A percentile compares a stretch with the other conserved stretches of the same genome.
Evolutionary conservation across 1,284 basidiomycete genomes (phyloP).

Genomic region (Boletus sp.): DNA sequence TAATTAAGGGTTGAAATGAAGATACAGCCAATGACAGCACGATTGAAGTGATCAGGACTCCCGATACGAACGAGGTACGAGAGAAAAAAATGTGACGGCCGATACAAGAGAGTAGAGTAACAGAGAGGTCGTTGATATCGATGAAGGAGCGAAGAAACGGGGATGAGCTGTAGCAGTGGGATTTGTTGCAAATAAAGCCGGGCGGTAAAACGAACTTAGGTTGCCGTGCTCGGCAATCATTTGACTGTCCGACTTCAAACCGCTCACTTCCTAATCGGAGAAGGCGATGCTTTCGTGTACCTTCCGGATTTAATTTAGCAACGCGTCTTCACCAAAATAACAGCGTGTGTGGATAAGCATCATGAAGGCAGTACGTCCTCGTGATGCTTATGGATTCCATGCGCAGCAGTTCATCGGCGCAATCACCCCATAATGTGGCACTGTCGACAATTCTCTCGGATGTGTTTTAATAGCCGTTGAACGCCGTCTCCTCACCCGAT

Average conservation of each 20-base stretch:
- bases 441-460: not conserved
- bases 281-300: slow-evolving; percentile 32
- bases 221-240: slow-evolving; percentile 44
- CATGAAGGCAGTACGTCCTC: slow-evolving; percentile 30
- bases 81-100: slow-evolving; percentile 7
- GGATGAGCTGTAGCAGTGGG: slow-evolving; percentile 40
- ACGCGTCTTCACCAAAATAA: slow-evolving; percentile 26
- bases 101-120: slow-evolving; percentile 14
- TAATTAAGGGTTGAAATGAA: slow-evolving; percentile 44
- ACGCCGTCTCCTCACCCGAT: not conserved
- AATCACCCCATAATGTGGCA: slow-evolving; percentile 19
- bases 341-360: slow-evolving; percentile 25
- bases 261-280: slow-evolving; percentile 38
- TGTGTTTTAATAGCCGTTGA: slow-evolving; percentile 9
- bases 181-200: slow-evolving; percentile 46
- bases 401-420: slow-evolving; percentile 29
- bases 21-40: slow-evolving; percentile 18
- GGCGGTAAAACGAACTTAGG: slow-evolving; percentile 42
- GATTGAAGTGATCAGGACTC: slow-evolving; percentile 10
- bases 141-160: slow-evolving; percentile 37
- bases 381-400: slow-evolving; percentile 30
- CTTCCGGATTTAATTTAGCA: slow-evolving; percentile 33
- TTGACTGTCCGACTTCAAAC: slow-evolving; percentile 41
- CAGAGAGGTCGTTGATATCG: slow-evolving; percentile 34
- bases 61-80: slow-evolving; percentile 6